Base-by-base conservation (phyloP, 164 flowering plant genomes). In the Aristolochia contorta region DNA sequence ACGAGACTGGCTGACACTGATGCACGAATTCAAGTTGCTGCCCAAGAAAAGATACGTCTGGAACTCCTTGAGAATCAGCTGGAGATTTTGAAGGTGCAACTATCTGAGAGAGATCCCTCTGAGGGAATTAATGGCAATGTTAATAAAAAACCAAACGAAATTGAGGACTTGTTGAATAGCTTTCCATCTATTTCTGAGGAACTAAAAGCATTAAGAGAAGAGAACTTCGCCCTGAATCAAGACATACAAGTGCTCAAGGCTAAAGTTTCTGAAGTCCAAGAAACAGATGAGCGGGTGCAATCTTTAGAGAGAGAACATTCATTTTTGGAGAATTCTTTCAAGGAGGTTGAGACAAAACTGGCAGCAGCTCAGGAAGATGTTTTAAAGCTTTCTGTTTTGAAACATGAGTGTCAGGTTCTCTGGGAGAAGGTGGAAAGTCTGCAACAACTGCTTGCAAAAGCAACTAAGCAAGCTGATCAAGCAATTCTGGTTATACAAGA, bases 1-100 rank as follows among this genome's bases (percentile, higher is more conserved):
- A 76, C 70, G 82, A 87, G 70, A 72, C 71, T 93, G 75, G 97
- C 90, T 54, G 97, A 93, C 74, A 85, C 87, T 59, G 97, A 93
- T 79, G 94, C 90, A 21, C 71, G 80, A 54, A 80, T 93, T 49
- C 79, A 71, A 77, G 83, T 87, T 71, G 94, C 86, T 67, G 75
- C 96, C 56, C 82, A 90, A 74, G 94, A 88, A 51, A 90, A 83
- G 77, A 68, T 87, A 77, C 89, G 75, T 59, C 88, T 78, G 50
- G 96, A 89, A 51, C 71, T 77, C 52, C 69, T 90, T 41, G 85
- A 84, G 72, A 77, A 77, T 59, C 87, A 90, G 64, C 75, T 93
- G 61, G 89, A 77, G 69, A 85, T 79, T 68, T 73, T 93, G 70
- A 78, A 67, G 61, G 69, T 22, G 63, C 84, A 86, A 63, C 57